Evolutionary conservation across 768 basidiomycete species (phyloP).

Genomic region (Suillus fuscotomentosus): DNA sequence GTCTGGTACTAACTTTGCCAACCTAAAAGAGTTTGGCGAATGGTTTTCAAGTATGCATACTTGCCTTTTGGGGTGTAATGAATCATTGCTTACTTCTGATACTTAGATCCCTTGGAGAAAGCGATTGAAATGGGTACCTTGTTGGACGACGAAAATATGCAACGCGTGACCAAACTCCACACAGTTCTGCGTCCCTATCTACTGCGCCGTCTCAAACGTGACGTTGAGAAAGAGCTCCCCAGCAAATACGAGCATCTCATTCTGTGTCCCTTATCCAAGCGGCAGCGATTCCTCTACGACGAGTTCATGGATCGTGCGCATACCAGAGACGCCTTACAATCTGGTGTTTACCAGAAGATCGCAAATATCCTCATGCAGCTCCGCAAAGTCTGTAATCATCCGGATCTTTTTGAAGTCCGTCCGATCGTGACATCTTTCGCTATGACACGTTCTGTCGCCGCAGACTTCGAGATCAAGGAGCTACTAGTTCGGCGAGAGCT

Average conservation of each 20-base stretch:
- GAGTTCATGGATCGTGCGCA: constrained; percentile 92
- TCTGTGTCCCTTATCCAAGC: constrained; percentile 83
- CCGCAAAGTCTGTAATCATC: constrained; percentile 95
- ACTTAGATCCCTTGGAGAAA: constrained; percentile 86
- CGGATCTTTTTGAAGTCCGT: constrained; percentile 87
- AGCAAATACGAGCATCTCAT: constrained; percentile 92
- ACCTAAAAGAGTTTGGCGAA: constrained; percentile 89
- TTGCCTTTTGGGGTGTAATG: background rate
- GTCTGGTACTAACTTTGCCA: constrained; percentile 85
- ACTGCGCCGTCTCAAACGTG: constrained; percentile 93
- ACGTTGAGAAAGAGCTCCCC: constrained; percentile 94
- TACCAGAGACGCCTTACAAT: constrained; percentile 77
- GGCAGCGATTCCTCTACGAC: constrained; percentile 94
- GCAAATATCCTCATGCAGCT: constrained; percentile 98
- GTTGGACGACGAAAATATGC: constrained; percentile 80
- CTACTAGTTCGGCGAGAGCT: constrained; percentile 78
- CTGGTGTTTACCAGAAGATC: constrained; percentile 85
- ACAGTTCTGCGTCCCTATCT: constrained; percentile 95
- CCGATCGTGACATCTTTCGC: constrained; percentile 78
- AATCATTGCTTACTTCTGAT: constrained; percentile 7
- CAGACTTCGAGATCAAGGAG: constrained; percentile 84
- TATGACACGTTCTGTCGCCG: constrained; percentile 72
- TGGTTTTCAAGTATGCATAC: constrained; percentile 89
- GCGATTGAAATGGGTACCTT: constrained; percentile 83
- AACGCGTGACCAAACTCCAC: constrained; percentile 85